Evolutionary conservation across 139 green algal genomes (phyloP).

Genomic region (Haematococcus lacustris): DNA sequence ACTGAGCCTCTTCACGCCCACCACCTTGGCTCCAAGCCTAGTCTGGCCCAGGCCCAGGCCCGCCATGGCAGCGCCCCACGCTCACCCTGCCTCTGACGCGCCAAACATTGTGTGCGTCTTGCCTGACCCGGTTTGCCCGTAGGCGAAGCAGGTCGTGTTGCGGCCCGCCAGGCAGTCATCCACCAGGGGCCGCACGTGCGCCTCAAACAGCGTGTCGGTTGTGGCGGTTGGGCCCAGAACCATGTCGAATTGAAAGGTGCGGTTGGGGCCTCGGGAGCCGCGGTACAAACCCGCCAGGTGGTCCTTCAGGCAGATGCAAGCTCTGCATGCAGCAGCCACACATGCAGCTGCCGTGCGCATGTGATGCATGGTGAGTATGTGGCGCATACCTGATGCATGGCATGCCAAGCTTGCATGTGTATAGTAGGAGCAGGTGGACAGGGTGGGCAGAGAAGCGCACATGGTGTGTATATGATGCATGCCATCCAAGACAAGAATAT

Average conservation of each 20-base stretch:
- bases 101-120: constrained; percentile 42
- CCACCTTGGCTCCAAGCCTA: background rate
- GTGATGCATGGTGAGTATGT: too few relatives aligned
- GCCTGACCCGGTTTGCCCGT: constrained; percentile 58
- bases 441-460: background rate
- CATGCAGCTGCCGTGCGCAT: background rate
- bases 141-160: constrained; percentile 48
- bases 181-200: constrained; percentile 27
- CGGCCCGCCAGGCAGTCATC: constrained; percentile 15
- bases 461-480: background rate
- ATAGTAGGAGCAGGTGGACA: background rate
- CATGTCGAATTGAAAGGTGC: constrained; percentile 16
- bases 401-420: background rate
- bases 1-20: background rate
- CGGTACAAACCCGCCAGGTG: background rate
- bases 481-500: too few relatives aligned
- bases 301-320: constrained; percentile 16
- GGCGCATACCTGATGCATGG: background rate
- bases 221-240: constrained; percentile 7
- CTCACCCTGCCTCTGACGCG: background rate
- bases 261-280: background rate
- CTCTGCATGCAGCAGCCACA: background rate
- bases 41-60: background rate
- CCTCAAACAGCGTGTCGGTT: constrained; percentile 11
- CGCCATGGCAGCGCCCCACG: background rate